Base-by-base conservation (phyloP, 2,329 filamentous ascomycete species). In the Tricladium varicosporioides region DNA sequence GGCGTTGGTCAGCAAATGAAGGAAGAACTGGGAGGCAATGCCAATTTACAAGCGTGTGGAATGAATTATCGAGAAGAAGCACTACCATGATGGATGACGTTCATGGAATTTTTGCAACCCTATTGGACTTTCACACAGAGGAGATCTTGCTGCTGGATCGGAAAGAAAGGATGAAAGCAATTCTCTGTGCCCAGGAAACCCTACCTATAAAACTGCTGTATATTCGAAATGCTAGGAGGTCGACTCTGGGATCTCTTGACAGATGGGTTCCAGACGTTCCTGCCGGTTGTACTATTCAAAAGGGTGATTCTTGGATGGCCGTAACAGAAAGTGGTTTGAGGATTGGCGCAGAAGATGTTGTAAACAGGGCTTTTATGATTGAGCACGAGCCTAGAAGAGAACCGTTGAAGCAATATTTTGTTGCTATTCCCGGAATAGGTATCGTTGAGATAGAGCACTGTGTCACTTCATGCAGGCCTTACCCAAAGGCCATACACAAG, bases 191-290 rank as follows among this genome's bases (percentile, higher is more conserved):
- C n/a, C 36, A 40, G 36, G 36, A 40, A n/a, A 40, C 5, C 4
- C 36, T 40, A 4, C 36, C 36, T 2, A n/a, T 40, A n/a, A 11
- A 10, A 40, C 36, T 40, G 10, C 36, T 40, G 10, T 40, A 40
- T 10, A 40, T 5, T n/a, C 11, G n/a, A 13, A 40, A n/a, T n/a
- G 36, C 36, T 40, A 4, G 36, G n/a, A n/a, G 36, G 10, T 40
- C n/a, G 11, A n/a, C 36, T 11, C 36, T 13, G n/a, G 36, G 36
- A 11, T n/a, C 36, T 4, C n/a, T 40, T 4, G 36, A 40, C n/a
- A 40, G 36, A 40, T 51, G 49, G 49, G 19, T 51, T 4, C 49
- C 33, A 9, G 49, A 51, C 27, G 9, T 51, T 15, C 49, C 49
- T 18, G 42, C 18, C 14, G 33, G 49, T 22, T 22, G 33, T n/a